A percentile compares a stretch with the other conserved stretches of the same genome.
These are phyloP conservation scores for Penicillium crustosum DNA, from an alignment of 2,329 filamentous ascomycete species.

Conservation along the genomic window DNA sequence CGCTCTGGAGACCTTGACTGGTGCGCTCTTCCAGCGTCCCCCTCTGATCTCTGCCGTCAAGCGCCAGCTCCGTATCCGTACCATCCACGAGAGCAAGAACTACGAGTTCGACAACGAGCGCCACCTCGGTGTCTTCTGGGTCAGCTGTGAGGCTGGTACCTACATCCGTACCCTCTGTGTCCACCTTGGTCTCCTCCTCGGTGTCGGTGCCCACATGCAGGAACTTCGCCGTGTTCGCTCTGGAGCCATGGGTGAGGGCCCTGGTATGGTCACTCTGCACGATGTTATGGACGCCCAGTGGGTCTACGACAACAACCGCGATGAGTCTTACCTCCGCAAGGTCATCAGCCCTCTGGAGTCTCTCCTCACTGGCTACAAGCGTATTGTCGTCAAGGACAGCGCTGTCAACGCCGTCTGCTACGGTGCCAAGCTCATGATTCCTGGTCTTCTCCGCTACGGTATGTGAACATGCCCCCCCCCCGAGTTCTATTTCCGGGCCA, in stretches of 20 bases:
- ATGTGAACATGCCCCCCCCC: constrained; percentile 37
- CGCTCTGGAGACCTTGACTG: constrained; percentile 92
- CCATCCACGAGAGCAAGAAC: constrained; percentile 95
- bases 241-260: constrained; percentile 91
- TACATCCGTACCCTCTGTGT: constrained; percentile 99
- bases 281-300: constrained; percentile 95
- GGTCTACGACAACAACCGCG: constrained; percentile 91
- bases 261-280: constrained; percentile 88
- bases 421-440: constrained; percentile 98
- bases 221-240: constrained; percentile 90
- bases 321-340: constrained; percentile 86
- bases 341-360: constrained; percentile 93
- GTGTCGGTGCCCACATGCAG: constrained; percentile 97
- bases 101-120: constrained; percentile 98
- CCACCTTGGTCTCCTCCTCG: constrained; percentile 73
- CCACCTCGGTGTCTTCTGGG: constrained; percentile 98
- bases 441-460: constrained; percentile 89
- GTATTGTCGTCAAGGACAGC: constrained; percentile 95
- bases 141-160: constrained; percentile 96
- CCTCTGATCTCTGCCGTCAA: constrained; percentile 98
- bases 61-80: constrained; percentile 96
- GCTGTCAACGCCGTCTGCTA: constrained; percentile 98
- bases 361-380: constrained; percentile 89
- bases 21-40: constrained; percentile 94
- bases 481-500: neutral